These are phyloP conservation scores for Diaporthe eres DNA, from an alignment of 2,329 filamentous ascomycete genomes.

Conservation along the genomic window DNA sequence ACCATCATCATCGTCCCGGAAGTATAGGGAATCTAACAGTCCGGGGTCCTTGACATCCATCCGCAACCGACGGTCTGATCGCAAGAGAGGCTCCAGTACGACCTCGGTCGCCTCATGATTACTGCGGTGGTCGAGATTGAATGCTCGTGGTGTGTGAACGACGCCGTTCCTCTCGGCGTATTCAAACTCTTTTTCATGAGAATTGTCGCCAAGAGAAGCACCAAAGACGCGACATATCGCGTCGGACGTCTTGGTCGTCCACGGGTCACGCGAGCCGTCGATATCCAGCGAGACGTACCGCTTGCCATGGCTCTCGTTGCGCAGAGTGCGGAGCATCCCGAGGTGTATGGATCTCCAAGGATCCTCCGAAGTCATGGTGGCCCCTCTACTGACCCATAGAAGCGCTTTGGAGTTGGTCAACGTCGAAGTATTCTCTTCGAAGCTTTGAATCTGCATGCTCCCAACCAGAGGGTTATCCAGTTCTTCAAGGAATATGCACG, in stretches of 20 bases:
- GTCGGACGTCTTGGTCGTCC: not conserved
- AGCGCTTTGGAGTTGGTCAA: conserved; percentile 12
- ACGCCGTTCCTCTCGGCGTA: not conserved
- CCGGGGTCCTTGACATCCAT: not conserved
- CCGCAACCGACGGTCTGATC: not conserved
- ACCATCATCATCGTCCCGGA: not conserved
- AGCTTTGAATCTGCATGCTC: not conserved
- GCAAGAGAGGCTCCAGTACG: not conserved
- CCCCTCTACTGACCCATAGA: conserved; percentile 36
- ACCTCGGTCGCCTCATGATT: not conserved
- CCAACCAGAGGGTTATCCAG: not conserved
- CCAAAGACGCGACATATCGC: not conserved
- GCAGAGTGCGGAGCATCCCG: conserved; percentile 47
- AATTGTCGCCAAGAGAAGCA: not conserved
- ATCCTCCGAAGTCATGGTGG: conserved; percentile 39
- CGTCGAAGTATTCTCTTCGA: conserved; percentile 11
- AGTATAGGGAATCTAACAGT: not conserved
- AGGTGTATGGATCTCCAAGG: conserved; percentile 43
- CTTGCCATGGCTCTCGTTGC: conserved; percentile 46
- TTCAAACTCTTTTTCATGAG: not conserved
- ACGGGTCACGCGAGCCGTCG: conserved; percentile 41
- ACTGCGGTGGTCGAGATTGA: not conserved
- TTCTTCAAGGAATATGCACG: not conserved
- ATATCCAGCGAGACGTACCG: conserved; percentile 48
- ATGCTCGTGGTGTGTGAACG: not conserved